Percentiles rank a stretch among this genome's conserved stretches.
These are phyloP conservation scores for Sclerotinia subarctica DNA, from an alignment of 2,329 filamentous ascomycete genomes.

Conservation along the genomic window DNA sequence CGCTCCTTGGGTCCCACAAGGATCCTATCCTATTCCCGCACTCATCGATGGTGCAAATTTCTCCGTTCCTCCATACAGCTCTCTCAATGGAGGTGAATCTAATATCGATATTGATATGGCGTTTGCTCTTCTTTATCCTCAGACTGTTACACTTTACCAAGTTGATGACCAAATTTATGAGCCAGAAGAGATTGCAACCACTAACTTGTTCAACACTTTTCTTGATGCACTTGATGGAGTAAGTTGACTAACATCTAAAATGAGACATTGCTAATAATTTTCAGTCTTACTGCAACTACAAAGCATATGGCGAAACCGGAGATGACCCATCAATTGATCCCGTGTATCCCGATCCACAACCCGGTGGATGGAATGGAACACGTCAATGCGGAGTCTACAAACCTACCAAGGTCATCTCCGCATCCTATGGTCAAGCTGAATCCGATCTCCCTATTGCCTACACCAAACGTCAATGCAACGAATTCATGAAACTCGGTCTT, in stretches of 20 bases:
- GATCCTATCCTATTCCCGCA: constrained; percentile 26
- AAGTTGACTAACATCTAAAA: background rate
- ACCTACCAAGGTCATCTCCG: constrained; percentile 47
- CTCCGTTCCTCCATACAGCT: constrained; percentile 20
- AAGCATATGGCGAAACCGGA: constrained; percentile 45
- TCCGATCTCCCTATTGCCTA: constrained; percentile 61
- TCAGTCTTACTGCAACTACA: constrained; percentile 45
- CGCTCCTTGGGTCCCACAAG: constrained; percentile 26
- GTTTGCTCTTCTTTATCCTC: constrained; percentile 20
- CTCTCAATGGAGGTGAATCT: constrained; percentile 24
- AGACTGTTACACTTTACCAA: constrained; percentile 34
- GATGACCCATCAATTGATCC: constrained; percentile 43
- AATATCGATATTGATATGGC: constrained; percentile 43
- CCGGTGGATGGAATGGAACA: constrained; percentile 43
- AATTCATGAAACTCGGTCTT: constrained; percentile 63
- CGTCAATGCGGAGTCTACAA: constrained; percentile 27
- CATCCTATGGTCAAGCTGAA: constrained; percentile 66
- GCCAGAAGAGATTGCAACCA: constrained; percentile 27
- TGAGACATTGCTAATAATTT: constrained; percentile 6
- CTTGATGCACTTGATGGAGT: constrained; percentile 35
- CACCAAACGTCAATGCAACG: constrained; percentile 58
- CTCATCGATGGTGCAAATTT: constrained; percentile 30
- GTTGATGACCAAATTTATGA: constrained; percentile 33
- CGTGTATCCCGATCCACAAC: constrained; percentile 42
- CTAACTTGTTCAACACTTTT: constrained; percentile 36